These are phyloP conservation scores for Trypanosoma caninum DNA, from an alignment of 208 protist species.

Conservation along the genomic window DNA sequence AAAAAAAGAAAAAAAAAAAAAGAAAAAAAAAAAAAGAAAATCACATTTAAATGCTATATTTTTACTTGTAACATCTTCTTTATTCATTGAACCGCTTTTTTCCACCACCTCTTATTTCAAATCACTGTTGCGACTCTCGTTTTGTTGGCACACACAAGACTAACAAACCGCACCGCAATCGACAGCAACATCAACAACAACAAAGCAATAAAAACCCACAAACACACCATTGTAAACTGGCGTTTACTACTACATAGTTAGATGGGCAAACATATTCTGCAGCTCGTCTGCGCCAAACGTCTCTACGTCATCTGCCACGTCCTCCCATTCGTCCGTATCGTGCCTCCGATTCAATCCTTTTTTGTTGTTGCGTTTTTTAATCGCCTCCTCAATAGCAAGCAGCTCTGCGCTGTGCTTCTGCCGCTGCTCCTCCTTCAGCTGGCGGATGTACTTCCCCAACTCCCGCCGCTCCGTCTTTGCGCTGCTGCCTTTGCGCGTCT, in stretches of 20 bases:
- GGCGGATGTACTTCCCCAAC: constrained; percentile 85
- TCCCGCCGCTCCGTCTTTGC: constrained; percentile 83
- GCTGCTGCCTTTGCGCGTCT: constrained; percentile 63
- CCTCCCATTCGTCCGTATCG: constrained; percentile 49
- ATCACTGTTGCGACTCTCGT: not conserved
- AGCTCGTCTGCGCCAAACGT: constrained; percentile 55
- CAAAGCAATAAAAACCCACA: constrained; percentile 11
- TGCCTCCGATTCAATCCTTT: constrained; percentile 25
- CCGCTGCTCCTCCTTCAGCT: constrained; percentile 76
- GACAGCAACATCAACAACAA: not conserved
- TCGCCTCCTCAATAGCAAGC: constrained; percentile 48
- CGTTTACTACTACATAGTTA: constrained; percentile 48
- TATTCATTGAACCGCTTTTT: not conserved
- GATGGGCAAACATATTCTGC: constrained; percentile 81
- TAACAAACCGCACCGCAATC: no score
- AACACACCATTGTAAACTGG: not conserved
- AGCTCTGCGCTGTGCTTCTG: constrained; percentile 74
- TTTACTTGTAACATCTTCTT: not conserved
- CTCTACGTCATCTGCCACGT: constrained; percentile 25
- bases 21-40: constrained; percentile 19
- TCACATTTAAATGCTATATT: not conserved
- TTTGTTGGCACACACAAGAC: no score
- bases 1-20: not conserved
- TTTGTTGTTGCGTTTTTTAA: constrained; percentile 42
- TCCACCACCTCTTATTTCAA: not conserved